Percentiles rank a stretch among this genome's conserved stretches.
phyloP scores from a whole-genome alignment of 768 basidiomycete species.

The Pleurotus tuoliensis region DNA sequence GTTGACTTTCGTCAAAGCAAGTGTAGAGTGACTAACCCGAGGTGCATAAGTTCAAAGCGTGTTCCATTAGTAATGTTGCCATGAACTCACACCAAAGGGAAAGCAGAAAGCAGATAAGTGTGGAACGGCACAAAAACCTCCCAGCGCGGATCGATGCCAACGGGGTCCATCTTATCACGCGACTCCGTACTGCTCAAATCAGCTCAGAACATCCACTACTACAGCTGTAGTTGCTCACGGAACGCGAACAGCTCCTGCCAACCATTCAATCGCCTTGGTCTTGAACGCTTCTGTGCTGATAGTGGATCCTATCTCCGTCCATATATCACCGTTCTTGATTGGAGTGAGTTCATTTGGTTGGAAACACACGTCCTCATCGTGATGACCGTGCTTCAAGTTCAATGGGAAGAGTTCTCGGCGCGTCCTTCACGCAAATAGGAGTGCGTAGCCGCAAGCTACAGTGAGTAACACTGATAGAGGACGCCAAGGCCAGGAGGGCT shows the following conservation, averaged over 20 bases:
- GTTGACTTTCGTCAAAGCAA: constrained; percentile 67
- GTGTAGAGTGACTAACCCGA: constrained; percentile 42
- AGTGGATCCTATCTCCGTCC: constrained; percentile 7
- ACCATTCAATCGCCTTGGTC: constrained; percentile 24
- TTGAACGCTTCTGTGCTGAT: constrained; percentile 22
- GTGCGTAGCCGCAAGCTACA: not conserved
- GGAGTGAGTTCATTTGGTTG: constrained; percentile 24
- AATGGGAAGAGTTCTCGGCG: not conserved
- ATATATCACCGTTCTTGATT: constrained; percentile 21
- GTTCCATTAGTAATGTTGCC: not conserved
- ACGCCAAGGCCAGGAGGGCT: not conserved
- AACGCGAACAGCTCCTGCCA: constrained; percentile 29
- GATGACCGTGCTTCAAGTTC: not conserved
- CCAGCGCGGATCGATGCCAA: constrained; percentile 52
- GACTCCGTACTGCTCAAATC: constrained; percentile 44
- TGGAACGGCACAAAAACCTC: constrained; percentile 50
- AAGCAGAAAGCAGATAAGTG: constrained; percentile 42
- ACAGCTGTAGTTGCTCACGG: constrained; percentile 15
- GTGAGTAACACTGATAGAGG: not conserved
- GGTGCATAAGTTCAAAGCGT: not conserved
- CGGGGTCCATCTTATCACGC: constrained; percentile 43
- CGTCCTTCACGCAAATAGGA: not conserved
- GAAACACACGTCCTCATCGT: not conserved
- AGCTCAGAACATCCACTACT: not conserved
- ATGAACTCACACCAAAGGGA: constrained; percentile 61